A percentile compares a stretch with the other conserved stretches of the same genome.
phyloP scores from a whole-genome alignment of 2,329 filamentous ascomycete species.

The Trematosphaeria pertusa region DNA sequence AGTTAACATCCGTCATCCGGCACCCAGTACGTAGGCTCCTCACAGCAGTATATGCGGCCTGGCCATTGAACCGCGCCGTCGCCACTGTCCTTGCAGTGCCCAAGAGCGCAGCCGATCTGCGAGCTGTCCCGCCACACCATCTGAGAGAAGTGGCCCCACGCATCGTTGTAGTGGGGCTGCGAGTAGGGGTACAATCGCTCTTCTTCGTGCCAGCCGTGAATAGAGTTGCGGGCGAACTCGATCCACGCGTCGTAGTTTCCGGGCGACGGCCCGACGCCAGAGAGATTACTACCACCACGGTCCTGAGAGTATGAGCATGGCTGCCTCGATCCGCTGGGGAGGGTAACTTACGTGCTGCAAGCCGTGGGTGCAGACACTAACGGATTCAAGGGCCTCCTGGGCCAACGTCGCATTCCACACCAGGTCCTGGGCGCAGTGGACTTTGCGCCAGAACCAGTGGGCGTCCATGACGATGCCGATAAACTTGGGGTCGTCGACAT shows the following conservation, averaged over 20 bases:
- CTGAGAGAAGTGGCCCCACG: constrained; percentile 48
- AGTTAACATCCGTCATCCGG: constrained; percentile 13
- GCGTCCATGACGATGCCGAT: constrained; percentile 41
- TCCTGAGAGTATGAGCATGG: constrained; percentile 27
- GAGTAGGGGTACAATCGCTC: constrained; percentile 44
- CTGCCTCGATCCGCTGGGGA: neutral
- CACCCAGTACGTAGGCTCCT: constrained; percentile 13
- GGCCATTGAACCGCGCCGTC: constrained; percentile 22
- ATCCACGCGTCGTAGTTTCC: constrained; percentile 34
- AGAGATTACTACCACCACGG: constrained; percentile 44
- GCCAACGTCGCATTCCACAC: constrained; percentile 40
- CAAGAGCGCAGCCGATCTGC: constrained; percentile 45
- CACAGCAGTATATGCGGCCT: constrained; percentile 47
- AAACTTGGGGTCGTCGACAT: constrained; percentile 37
- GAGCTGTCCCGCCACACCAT: constrained; percentile 48
- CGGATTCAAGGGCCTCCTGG: constrained; percentile 30
- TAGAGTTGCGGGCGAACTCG: constrained; percentile 33
- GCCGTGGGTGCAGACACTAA: constrained; percentile 31
- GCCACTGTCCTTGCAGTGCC: constrained; percentile 27
- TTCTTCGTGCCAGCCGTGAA: constrained; percentile 47
- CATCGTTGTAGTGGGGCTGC: constrained; percentile 33
- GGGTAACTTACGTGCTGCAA: constrained; percentile 35
- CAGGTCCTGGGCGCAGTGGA: constrained; percentile 46
- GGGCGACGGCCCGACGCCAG: constrained; percentile 31
- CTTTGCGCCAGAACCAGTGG: constrained; percentile 45